phyloP scores from a whole-genome alignment of 2,329 filamentous ascomycete species.

The Grosmannia serpens region DNA sequence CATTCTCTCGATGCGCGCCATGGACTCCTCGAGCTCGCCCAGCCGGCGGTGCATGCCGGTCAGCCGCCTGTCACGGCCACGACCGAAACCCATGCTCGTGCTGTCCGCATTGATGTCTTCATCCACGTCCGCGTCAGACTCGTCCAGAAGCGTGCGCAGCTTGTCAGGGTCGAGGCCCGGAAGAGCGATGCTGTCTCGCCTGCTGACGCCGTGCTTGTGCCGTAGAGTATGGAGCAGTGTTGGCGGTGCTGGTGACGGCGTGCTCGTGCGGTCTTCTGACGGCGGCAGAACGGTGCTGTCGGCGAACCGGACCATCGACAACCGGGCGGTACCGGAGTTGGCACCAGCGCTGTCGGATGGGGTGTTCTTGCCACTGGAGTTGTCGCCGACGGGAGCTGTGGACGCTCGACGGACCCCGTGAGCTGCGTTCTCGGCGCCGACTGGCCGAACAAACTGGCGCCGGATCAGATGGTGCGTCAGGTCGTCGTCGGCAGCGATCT shows the following conservation, averaged over 20 bases:
- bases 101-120: neutral
- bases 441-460: constrained; percentile 38
- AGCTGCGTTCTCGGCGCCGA: neutral
- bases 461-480: constrained; percentile 46
- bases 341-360: neutral
- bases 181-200: constrained; percentile 46
- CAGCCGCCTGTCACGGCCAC: constrained; percentile 5
- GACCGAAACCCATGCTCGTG: neutral
- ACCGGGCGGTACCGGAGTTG: neutral
- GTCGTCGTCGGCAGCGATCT: constrained; percentile 48
- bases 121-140: constrained; percentile 9
- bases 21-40: constrained; percentile 37
- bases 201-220: constrained; percentile 21
- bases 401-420: neutral
- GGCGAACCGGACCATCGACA: constrained; percentile 9
- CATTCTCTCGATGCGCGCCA: constrained; percentile 24
- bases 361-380: neutral
- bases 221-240: neutral
- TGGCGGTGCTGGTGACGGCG: neutral
- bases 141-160: constrained; percentile 34
- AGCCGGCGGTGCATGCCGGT: constrained; percentile 33
- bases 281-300: neutral
- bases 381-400: constrained; percentile 1
- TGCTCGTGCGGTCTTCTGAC: neutral
- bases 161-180: constrained; percentile 36